These are phyloP conservation scores for Colletotrichum neosansevieriae DNA, from an alignment of 2,329 filamentous ascomycete genomes.

Conservation along the genomic window DNA sequence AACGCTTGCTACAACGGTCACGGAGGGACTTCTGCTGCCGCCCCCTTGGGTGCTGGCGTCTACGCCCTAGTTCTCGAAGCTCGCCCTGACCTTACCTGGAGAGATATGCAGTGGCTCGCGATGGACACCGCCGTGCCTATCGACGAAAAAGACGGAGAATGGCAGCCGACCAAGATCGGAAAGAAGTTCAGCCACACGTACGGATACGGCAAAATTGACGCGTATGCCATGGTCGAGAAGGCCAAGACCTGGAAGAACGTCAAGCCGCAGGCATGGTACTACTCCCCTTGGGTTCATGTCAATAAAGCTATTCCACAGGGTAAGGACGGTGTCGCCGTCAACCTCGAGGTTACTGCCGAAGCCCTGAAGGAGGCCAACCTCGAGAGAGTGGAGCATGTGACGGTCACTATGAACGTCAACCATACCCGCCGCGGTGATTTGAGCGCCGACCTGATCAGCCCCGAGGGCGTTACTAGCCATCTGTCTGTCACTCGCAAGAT, in stretches of 20 bases:
- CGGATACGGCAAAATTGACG: constrained; percentile 95
- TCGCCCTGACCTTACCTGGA: constrained; percentile 89
- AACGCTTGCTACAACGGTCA: constrained; percentile 85
- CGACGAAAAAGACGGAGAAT: constrained; percentile 76
- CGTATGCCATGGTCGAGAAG: constrained; percentile 83
- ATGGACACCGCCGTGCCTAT: constrained; percentile 87
- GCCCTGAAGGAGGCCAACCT: constrained; percentile 88
- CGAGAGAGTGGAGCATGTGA: constrained; percentile 91
- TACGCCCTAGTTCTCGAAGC: constrained; percentile 88
- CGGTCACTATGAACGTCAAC: constrained; percentile 95
- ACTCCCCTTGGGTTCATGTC: constrained; percentile 93
- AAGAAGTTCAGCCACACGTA: constrained; percentile 94
- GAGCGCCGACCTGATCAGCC: constrained; percentile 91
- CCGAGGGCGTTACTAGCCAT: constrained; percentile 83
- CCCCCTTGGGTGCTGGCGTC: constrained; percentile 91
- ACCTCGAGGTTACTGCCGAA: constrained; percentile 84
- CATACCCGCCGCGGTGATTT: constrained; percentile 90
- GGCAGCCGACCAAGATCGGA: constrained; percentile 84
- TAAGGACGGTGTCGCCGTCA: constrained; percentile 79
- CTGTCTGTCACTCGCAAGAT: constrained; percentile 80
- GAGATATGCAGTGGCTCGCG: constrained; percentile 93
- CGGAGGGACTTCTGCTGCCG: constrained; percentile 95
- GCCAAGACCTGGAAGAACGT: constrained; percentile 89
- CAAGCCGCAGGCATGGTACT: constrained; percentile 96
- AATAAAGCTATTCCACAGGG: constrained; percentile 89